These are phyloP conservation scores for Trichoderma sp. DNA, from an alignment of 2,329 filamentous ascomycete species.

Conservation along the genomic window DNA sequence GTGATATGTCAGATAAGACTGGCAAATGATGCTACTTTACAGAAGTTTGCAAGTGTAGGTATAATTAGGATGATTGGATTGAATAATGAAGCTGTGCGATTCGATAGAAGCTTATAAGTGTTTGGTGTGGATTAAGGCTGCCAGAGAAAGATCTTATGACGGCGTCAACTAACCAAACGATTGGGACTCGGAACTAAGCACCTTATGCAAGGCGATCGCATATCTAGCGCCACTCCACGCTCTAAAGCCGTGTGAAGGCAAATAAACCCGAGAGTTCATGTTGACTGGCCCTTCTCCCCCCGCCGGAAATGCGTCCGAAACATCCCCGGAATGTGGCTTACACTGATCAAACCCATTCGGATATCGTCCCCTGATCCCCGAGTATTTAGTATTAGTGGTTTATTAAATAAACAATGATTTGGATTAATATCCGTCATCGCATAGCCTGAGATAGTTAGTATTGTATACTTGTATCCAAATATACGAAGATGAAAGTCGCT, in stretches of 20 bases:
- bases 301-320: background rate
- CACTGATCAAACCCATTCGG: background rate
- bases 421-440: background rate
- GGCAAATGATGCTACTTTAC: background rate
- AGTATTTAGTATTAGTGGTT: background rate
- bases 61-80: background rate
- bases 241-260: background rate
- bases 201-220: background rate
- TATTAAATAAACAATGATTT: background rate
- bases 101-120: background rate
- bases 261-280: background rate
- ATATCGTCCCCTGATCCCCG: background rate
- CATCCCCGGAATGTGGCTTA: background rate
- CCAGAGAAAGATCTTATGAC: background rate
- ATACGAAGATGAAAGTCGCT: constrained; percentile 30
- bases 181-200: background rate
- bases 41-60: background rate
- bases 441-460: background rate
- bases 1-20: background rate
- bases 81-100: background rate
- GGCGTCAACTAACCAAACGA: background rate
- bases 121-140: background rate
- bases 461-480: background rate
- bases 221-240: background rate
- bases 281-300: background rate